Percentiles rank a stretch among this genome's conserved stretches.
Conservation (phyloP, 2,329 filamentous ascomycete species). For the Diplodia mutila region DNA sequence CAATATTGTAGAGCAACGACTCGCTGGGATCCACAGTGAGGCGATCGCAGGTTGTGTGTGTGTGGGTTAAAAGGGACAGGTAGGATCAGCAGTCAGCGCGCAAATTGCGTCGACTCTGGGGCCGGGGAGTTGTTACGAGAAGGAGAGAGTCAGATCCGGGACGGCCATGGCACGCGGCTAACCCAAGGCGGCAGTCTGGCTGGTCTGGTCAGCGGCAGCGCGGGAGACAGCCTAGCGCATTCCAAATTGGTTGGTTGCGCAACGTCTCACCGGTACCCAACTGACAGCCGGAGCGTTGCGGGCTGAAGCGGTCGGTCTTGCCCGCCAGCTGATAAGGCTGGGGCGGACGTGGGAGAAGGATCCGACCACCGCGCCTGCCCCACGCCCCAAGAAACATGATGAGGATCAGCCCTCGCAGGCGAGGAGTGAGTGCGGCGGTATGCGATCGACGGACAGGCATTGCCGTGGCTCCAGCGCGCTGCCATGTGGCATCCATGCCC, state of each 20-base stretch:
- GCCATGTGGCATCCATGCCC: slow-evolving; percentile 24
- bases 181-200: neutral
- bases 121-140: neutral
- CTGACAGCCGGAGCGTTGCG: neutral
- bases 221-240: neutral
- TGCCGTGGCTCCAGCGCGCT: neutral
- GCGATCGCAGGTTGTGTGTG: neutral
- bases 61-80: neutral
- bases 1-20: slow-evolving; percentile 15
- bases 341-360: neutral
- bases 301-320: neutral
- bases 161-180: neutral
- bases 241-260: slow-evolving; percentile 3
- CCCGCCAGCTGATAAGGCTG: slow-evolving; percentile 4
- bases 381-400: no score
- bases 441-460: slow-evolving; percentile 1
- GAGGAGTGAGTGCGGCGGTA: neutral
- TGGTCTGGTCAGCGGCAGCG: neutral
- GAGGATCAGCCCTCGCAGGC: slow-evolving; percentile 17
- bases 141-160: slow-evolving; percentile 12
- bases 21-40: neutral
- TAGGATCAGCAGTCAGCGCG: neutral
- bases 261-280: slow-evolving; percentile 11
- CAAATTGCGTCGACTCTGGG: neutral
- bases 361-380: no score